A percentile compares a stretch with the other conserved stretches of the same genome.
phyloP scores from a whole-genome alignment of 805 yeast genomes.

The Vanderwaltozyma verrucispora region DNA sequence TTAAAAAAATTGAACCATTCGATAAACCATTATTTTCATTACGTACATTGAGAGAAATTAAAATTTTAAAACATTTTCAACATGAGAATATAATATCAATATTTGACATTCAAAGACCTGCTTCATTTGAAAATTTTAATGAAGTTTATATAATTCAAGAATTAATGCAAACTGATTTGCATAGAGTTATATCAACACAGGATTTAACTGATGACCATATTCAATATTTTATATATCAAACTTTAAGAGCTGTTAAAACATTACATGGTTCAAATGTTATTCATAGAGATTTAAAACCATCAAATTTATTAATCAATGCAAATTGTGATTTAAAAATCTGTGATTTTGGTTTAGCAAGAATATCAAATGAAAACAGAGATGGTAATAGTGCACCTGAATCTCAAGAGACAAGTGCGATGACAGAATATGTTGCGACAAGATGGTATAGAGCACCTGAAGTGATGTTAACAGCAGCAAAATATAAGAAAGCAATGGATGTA shows the following conservation, averaged over 20 bases:
- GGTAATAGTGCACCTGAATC: conserved; percentile 21
- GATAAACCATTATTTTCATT: conserved; percentile 82
- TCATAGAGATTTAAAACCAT: conserved; percentile 88
- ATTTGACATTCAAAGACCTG: conserved; percentile 81
- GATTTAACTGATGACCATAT: conserved; percentile 83
- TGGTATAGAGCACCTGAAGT: conserved; percentile 98
- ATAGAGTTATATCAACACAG: conserved; percentile 73
- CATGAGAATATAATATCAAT: conserved; percentile 90
- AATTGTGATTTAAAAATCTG: conserved; percentile 92
- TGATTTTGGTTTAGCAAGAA: conserved; percentile 82
- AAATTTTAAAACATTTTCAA: conserved; percentile 77
- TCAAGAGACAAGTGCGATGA: conserved; percentile 41
- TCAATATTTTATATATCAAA: conserved; percentile 88
- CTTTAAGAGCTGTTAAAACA: conserved; percentile 79
- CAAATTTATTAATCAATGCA: conserved; percentile 74
- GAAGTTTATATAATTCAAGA: conserved; percentile 88
- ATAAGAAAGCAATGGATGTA: conserved; percentile 89
- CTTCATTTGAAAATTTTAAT: conserved; percentile 59
- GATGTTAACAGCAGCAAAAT: conserved; percentile 88
- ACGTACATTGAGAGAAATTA: conserved; percentile 81
- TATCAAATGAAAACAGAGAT: conserved; percentile 9
- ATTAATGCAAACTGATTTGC: conserved; percentile 80
- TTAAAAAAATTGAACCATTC: conserved; percentile 85
- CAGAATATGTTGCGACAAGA: conserved; percentile 94
- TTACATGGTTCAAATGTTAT: conserved; percentile 90